Evolutionary conservation across 805 yeast genomes (phyloP), one percentile per base, ranked within the genome.

Genomic region (Candida insectorum): DNA sequence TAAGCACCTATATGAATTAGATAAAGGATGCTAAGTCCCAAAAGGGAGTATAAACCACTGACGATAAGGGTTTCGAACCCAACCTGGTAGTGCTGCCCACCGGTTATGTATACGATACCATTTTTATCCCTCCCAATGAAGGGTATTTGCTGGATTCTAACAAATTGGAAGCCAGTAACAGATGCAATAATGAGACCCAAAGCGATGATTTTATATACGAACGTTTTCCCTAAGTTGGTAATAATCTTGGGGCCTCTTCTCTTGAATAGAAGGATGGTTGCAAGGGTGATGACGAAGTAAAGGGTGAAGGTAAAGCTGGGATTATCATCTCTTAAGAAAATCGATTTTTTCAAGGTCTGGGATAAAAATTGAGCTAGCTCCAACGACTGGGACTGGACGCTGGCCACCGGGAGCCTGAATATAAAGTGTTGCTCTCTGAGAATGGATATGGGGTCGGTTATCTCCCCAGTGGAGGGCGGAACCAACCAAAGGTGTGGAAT

Each of bases 401-500:
- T 41, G 22, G 54, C 65, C 51, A 37, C 60, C 43, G 64, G 70
- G 46, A 60, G 59, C 60, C 41, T 50, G 47, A 60, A 68, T 17
- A 52, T 48, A 16, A 51, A 59, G 31, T 60, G 63, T 5, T 55
- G 49, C 28, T 56, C 64, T 15, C 42, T 45, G 10, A 53, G 44
- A 17, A 54, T 48, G 32, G 28, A 43, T 20, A 39, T 31, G 18
- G 44, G 51, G 5, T 47, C 44, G 13, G 44, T 48, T 13, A 44
- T 48, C 4, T 52, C 56, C 16, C 34, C 24, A 14, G 40, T 41
- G 28, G 49, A 53, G 3, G 78, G 82, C 3, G 88, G 87, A 35
- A 75, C 69, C 2, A 82, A 60, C 77, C 87, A 76, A n/a, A 81
- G 44, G 39, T 76, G 79, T 1, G 94, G 93, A 3, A 81, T 75